phyloP scores from a whole-genome alignment of 2,329 filamentous ascomycete species.

The Blastomyces parvus region DNA sequence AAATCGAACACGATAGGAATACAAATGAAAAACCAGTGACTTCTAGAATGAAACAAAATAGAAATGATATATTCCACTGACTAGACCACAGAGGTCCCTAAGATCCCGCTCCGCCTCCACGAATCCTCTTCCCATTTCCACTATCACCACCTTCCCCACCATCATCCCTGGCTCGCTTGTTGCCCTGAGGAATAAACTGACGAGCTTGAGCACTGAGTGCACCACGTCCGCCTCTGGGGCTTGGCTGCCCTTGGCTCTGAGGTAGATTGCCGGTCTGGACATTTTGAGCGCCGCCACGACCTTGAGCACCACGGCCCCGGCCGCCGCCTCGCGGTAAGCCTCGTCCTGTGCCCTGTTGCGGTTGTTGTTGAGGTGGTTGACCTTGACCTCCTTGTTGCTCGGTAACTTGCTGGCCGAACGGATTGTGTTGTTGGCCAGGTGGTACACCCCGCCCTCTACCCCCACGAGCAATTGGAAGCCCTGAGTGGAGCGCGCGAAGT shows the following conservation, averaged over 20 bases:
- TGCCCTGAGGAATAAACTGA: slow-evolving; percentile 49
- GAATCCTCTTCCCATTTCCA: slow-evolving; percentile 39
- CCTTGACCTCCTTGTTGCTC: slow-evolving; percentile 21
- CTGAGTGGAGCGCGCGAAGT: slow-evolving; percentile 36
- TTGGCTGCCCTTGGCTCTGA: slow-evolving; percentile 24
- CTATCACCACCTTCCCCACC: slow-evolving; percentile 29
- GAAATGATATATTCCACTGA: slow-evolving; percentile 1
- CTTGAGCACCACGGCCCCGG: slow-evolving; percentile 32
- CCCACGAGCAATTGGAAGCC: slow-evolving; percentile 36
- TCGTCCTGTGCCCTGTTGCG: slow-evolving; percentile 22
- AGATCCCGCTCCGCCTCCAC: slow-evolving; percentile 29
- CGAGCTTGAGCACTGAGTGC: slow-evolving; percentile 42
- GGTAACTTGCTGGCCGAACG: slow-evolving; percentile 19
- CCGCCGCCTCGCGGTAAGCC: slow-evolving; percentile 36
- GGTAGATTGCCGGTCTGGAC: slow-evolving; percentile 30
- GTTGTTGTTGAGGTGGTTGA: slow-evolving; percentile 25
- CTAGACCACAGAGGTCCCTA: slow-evolving; percentile 16
- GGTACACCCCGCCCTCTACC: slow-evolving; percentile 26
- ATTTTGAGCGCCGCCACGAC: slow-evolving; percentile 38
- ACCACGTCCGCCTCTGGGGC: slow-evolving; percentile 27
- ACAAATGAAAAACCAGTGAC: slow-evolving; percentile 6
- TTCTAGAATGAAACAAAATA: slow-evolving; percentile 15
- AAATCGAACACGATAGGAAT: slow-evolving; percentile 7
- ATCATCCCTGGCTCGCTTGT: slow-evolving; percentile 49
- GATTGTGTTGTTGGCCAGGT: slow-evolving; percentile 27